Conservation (phyloP, 371 early-diverging fungal genomes). For the Syncephalastrum monosporum region DNA sequence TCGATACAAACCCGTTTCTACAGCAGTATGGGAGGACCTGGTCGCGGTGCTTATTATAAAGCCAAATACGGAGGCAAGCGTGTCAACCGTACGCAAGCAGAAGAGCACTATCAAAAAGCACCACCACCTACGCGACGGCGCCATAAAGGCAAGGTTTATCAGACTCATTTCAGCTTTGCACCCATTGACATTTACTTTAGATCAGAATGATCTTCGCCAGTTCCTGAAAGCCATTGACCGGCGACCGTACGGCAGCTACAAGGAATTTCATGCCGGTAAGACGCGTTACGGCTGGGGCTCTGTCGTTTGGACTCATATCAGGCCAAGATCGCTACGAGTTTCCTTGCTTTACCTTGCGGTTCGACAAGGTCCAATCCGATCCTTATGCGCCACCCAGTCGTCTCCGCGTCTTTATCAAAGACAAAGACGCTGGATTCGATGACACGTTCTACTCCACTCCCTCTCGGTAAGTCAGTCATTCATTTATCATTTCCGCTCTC, state of each 20-base stretch:
- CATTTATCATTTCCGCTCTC: background rate
- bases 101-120: too few species aligned
- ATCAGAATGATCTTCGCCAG: background rate
- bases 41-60: too few species aligned
- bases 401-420: slow-evolving; percentile 31
- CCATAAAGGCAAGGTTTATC: too few species aligned
- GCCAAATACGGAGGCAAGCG: too few species aligned
- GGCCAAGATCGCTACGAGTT: slow-evolving; percentile 2
- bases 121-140: too few species aligned
- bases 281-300: background rate
- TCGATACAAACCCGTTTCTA: too few species aligned
- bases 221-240: background rate
- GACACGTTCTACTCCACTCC: background rate
- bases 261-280: background rate
- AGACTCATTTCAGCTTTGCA: too few species aligned
- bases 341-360: slow-evolving; percentile 21
- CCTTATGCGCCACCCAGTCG: slow-evolving; percentile 47
- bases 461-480: background rate
- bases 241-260: background rate
- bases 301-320: too few species aligned
- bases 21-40: too few species aligned
- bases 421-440: slow-evolving; percentile 20
- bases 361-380: slow-evolving; percentile 43
- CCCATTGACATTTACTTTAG: too few species aligned
- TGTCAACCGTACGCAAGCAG: too few species aligned